These are phyloP conservation scores for Trichoderma guizhouense DNA, from an alignment of 2,329 filamentous ascomycete genomes.

Conservation along the genomic window DNA sequence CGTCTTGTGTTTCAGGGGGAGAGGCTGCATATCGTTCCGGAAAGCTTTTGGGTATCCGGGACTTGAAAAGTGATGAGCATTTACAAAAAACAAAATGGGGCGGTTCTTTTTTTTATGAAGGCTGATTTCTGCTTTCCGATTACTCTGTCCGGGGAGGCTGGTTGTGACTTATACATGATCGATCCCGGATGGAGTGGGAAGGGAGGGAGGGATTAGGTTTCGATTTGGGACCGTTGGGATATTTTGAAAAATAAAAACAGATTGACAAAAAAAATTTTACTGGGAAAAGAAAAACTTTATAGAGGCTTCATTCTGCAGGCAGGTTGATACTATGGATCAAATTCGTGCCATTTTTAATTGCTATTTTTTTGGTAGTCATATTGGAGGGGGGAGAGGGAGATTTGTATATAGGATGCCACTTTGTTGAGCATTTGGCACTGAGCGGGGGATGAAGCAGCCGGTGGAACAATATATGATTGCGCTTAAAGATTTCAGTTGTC, in stretches of 20 bases:
- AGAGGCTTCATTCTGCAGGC: constrained; percentile 8
- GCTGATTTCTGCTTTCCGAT: not conserved
- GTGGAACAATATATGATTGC: constrained; percentile 3
- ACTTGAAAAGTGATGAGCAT: not conserved
- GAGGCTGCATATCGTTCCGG: not conserved
- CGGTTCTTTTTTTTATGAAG: not conserved
- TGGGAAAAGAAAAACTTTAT: not conserved
- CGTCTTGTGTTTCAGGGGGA: constrained; percentile 13
- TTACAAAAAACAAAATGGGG: not conserved
- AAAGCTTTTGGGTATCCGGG: not conserved
- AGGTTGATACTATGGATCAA: constrained; percentile 7
- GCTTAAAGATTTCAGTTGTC: not conserved
- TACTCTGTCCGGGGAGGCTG: not conserved
- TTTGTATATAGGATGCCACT: constrained; percentile 3
- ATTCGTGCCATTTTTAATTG: not conserved
- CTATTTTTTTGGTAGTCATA: not conserved
- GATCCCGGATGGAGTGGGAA: not conserved
- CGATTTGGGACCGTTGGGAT: not conserved
- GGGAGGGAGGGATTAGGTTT: not conserved
- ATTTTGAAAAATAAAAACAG: not conserved
- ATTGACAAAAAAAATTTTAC: not conserved
- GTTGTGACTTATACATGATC: not conserved
- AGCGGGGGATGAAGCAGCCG: not conserved
- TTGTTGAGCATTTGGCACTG: not conserved
- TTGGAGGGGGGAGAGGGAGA: not conserved